phyloP scores from a whole-genome alignment of 2,329 filamentous ascomycete genomes.

The Teratosphaeria gauchensis region DNA sequence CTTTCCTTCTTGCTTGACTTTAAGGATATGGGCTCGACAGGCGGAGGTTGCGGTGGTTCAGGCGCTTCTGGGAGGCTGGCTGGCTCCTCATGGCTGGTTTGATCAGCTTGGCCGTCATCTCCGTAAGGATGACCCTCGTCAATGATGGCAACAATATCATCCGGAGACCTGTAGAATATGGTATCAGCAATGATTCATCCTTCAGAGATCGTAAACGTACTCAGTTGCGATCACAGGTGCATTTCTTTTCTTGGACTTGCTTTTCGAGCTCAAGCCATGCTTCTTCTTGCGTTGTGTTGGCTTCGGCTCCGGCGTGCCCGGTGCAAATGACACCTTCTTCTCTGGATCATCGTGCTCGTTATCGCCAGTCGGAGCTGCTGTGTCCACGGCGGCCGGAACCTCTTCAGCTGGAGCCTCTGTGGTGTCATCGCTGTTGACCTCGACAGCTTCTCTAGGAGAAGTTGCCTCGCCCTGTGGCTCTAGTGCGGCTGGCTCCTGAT shows the following conservation, averaged over 20 bases:
- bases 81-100: neutral
- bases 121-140: slow-evolving; percentile 6
- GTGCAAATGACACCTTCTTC: slow-evolving; percentile 20
- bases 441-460: neutral
- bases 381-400: neutral
- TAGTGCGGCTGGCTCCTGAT: neutral
- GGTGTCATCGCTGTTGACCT: neutral
- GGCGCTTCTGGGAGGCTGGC: neutral
- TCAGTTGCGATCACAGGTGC: slow-evolving; percentile 3
- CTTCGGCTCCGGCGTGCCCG: slow-evolving; percentile 19
- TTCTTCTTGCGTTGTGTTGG: slow-evolving; percentile 19
- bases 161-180: neutral
- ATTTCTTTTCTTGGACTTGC: slow-evolving; percentile 14
- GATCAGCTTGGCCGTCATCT: neutral
- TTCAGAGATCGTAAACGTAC: neutral
- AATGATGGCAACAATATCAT: neutral
- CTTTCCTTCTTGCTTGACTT: neutral
- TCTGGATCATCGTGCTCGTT: slow-evolving; percentile 8
- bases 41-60: neutral
- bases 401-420: neutral
- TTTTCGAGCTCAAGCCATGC: slow-evolving; percentile 11
- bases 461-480: neutral
- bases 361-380: neutral
- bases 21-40: neutral
- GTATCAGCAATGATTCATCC: neutral